Conservation (phyloP, 164 flowering plant genomes). For the Buxus sempervirens region DNA sequence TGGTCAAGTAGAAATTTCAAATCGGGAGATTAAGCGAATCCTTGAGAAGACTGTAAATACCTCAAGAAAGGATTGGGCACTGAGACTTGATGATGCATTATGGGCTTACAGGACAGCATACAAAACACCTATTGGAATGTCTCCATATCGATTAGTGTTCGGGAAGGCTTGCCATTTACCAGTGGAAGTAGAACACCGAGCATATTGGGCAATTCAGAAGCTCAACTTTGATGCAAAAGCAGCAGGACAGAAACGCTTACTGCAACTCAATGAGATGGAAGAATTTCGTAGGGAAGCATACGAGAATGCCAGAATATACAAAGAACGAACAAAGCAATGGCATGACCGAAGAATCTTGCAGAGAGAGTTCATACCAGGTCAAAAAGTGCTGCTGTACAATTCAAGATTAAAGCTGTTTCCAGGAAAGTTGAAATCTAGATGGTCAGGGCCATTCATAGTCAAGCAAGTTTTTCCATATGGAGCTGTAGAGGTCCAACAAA, state of each 20-base stretch:
- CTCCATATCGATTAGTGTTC: neutral
- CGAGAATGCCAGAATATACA: neutral
- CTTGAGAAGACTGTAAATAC: neutral
- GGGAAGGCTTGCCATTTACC: neutral
- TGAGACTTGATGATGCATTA: slow-evolving; percentile 2
- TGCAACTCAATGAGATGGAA: neutral
- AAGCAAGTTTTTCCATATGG: neutral
- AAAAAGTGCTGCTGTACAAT: neutral
- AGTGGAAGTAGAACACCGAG: neutral
- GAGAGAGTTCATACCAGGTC: neutral
- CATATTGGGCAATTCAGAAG: neutral
- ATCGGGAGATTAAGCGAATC: neutral
- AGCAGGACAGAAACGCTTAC: neutral
- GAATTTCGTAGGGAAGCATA: neutral
- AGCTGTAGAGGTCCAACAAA: no score
- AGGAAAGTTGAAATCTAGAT: neutral
- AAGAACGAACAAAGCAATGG: neutral
- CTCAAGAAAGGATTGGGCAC: neutral
- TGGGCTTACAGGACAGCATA: neutral
- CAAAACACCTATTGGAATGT: neutral
- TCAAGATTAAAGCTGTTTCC: neutral
- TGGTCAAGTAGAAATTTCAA: slow-evolving; percentile 7
- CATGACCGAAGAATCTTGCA: neutral
- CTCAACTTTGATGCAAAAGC: neutral
- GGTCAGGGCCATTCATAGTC: neutral